Evolutionary conservation across 345 rosid genomes (phyloP), one percentile per base, ranked within the genome.

Genomic region (Camelina hispida): DNA sequence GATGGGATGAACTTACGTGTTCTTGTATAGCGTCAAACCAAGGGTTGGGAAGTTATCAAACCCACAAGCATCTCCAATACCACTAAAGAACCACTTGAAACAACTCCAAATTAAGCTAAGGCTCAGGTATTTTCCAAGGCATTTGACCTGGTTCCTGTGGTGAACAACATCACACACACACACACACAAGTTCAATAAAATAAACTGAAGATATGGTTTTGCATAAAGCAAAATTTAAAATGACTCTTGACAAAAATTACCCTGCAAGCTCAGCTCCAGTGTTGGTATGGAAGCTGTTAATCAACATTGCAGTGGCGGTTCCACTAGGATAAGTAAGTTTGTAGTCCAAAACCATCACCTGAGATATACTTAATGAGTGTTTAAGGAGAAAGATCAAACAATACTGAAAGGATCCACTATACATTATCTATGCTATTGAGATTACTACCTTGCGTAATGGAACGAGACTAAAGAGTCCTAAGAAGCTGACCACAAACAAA

Each of bases 11-110:
- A 53, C 91, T 83, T 82, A 93, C 97, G 97, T 85, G 83, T 86
- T 93, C 81, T 84, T 91, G 83, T 79, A 93, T 22, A 93, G 83
- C 10, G 81, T 75, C 87, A 93, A 82, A 42, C 97, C 98, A 82
- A 93, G 86, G 76, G 81, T 88, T 61, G 98, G 98, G 60, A 93
- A 88, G 80, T 91, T 87, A 81, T 93, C 98, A 83, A 93, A 93
- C 58, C 97, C 97, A 75, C 98, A 93, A 1, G 94, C 78, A 83
- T 93, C 94, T 38, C 96, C 98, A 54, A 89, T 52, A 63, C 98
- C 98, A 73, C 98, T 91, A 81, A 93, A 91, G 83, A 91, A 93
- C 97, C 98, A 93, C 81, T 93, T 93, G 86, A 93, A 93, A 84
- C 93, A 89, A 80, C 98, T 91, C 98, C 98, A 93, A 66, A 69